Percentiles rank a stretch among this genome's conserved stretches.
These are phyloP conservation scores for Agaricus sinodeliciosus DNA, from an alignment of 768 basidiomycete genomes.

Conservation along the genomic window DNA sequence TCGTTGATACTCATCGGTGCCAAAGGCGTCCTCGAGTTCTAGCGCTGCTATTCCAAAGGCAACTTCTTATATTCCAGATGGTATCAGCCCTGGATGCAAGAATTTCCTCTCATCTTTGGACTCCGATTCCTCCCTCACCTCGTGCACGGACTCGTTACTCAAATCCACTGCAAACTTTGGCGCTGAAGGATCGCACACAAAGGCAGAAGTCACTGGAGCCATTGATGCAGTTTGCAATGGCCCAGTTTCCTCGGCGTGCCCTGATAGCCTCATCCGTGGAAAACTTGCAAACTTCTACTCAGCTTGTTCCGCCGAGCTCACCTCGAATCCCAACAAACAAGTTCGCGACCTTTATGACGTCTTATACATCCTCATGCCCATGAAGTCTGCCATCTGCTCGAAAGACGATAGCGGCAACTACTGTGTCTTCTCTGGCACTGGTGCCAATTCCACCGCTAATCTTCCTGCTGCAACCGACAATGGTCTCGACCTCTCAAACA, in stretches of 20 bases:
- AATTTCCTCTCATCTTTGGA: constrained; percentile 61
- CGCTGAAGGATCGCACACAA: constrained; percentile 36
- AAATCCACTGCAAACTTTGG: constrained; percentile 50
- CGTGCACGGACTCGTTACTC: constrained; percentile 61
- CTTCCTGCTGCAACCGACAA: constrained; percentile 16
- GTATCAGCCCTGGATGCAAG: constrained; percentile 48
- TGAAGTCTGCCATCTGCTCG: constrained; percentile 64
- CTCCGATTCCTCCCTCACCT: constrained; percentile 42
- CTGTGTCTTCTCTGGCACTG: constrained; percentile 52
- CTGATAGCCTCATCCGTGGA: constrained; percentile 47
- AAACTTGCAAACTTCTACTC: constrained; percentile 65
- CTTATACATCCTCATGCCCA: constrained; percentile 64
- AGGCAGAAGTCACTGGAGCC: constrained; percentile 41
- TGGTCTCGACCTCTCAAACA: constrained; percentile 28
- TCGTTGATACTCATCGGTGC: constrained; percentile 4
- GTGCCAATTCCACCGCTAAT: constrained; percentile 20
- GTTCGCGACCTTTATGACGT: constrained; percentile 73
- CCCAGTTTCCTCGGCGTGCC: constrained; percentile 41
- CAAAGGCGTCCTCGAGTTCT: constrained; percentile 11
- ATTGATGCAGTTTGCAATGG: constrained; percentile 51
- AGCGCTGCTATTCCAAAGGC: constrained; percentile 19
- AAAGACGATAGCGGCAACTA: constrained; percentile 66
- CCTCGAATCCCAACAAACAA: constrained; percentile 32
- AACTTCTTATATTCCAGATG: constrained; percentile 60
- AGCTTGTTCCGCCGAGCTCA: constrained; percentile 68